A percentile compares a stretch with the other conserved stretches of the same genome.
phyloP scores from a whole-genome alignment of 2,329 filamentous ascomycete genomes.

The Phoma sp. region DNA sequence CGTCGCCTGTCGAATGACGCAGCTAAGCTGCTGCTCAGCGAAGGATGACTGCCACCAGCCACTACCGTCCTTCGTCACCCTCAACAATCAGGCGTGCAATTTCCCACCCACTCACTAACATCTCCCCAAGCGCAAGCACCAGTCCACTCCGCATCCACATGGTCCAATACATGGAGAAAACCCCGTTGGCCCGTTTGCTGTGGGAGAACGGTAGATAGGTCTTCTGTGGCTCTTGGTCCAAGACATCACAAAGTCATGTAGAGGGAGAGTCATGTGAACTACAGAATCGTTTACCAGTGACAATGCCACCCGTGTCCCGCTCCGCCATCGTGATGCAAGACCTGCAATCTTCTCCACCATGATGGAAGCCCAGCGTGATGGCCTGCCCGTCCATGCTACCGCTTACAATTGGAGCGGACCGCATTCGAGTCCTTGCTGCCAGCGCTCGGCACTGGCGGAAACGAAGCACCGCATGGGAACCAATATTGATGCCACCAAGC shows the following conservation, averaged over 20 bases:
- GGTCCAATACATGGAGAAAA: conserved; percentile 10
- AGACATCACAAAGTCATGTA: conserved; percentile 14
- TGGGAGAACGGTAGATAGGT: conserved; percentile 1
- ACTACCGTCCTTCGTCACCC: not conserved
- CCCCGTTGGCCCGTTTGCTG: conserved; percentile 18
- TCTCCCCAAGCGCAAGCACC: conserved; percentile 3
- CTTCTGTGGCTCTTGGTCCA: conserved; percentile 21
- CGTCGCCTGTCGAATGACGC: conserved; percentile 2
- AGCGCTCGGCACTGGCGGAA: conserved; percentile 7
- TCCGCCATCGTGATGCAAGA: conserved; percentile 22
- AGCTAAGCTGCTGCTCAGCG: not conserved
- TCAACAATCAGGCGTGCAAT: conserved; percentile 25
- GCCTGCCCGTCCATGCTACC: conserved; percentile 12
- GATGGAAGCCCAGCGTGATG: conserved; percentile 26
- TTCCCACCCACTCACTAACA: conserved; percentile 11
- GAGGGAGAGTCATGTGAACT: too few relatives aligned
- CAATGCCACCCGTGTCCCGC: conserved; percentile 17
- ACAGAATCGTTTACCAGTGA: conserved; percentile 12
- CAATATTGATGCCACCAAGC: conserved; percentile 41
- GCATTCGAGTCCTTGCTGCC: conserved; percentile 20
- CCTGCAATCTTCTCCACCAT: conserved; percentile 31
- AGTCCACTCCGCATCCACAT: conserved; percentile 14
- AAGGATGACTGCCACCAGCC: conserved; percentile 6
- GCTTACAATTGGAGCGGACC: conserved; percentile 22
- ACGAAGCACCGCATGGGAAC: conserved; percentile 30